Conservation (phyloP, 352 stramenopile genomes). For the Pythium diclinum region DNA sequence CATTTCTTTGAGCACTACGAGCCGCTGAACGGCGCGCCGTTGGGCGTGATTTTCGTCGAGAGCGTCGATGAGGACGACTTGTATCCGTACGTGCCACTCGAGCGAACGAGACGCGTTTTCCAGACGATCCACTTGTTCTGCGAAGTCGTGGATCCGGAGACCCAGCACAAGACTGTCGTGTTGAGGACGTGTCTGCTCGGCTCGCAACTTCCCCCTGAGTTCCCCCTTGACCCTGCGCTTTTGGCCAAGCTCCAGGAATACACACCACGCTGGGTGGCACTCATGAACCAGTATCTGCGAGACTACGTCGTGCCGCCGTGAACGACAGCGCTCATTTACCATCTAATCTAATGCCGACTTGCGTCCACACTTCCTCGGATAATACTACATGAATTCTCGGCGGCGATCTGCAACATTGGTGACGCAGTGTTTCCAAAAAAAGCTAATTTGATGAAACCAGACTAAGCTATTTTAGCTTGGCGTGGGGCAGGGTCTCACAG, state of each 20-base stretch:
- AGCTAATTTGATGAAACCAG: too few relatives aligned
- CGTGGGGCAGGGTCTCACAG: too few relatives aligned
- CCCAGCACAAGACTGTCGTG: conserved; percentile 7
- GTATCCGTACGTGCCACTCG: conserved; percentile 31
- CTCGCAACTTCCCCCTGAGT: conserved; percentile 1
- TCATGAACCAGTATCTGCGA: conserved; percentile 15
- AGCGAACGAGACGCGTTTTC: conserved; percentile 27
- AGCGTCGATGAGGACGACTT: conserved; percentile 41
- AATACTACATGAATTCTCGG: too few relatives aligned
- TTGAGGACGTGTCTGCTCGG: background rate
- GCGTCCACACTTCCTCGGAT: too few relatives aligned
- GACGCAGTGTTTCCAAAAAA: too few relatives aligned
- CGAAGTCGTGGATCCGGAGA: background rate
- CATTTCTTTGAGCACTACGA: conserved; percentile 29
- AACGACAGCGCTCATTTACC: background rate
- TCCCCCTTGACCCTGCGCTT: background rate
- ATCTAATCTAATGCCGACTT: too few relatives aligned
- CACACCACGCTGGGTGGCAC: background rate
- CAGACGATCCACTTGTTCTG: conserved; percentile 16
- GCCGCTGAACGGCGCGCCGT: conserved; percentile 15
- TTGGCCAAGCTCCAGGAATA: background rate
- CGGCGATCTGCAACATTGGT: too few relatives aligned
- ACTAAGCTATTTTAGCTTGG: too few relatives aligned
- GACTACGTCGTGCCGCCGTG: background rate
- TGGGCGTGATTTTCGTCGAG: conserved; percentile 30